Conservation (phyloP, 2,329 filamentous ascomycete genomes). For the Talaromyces funiculosus region DNA sequence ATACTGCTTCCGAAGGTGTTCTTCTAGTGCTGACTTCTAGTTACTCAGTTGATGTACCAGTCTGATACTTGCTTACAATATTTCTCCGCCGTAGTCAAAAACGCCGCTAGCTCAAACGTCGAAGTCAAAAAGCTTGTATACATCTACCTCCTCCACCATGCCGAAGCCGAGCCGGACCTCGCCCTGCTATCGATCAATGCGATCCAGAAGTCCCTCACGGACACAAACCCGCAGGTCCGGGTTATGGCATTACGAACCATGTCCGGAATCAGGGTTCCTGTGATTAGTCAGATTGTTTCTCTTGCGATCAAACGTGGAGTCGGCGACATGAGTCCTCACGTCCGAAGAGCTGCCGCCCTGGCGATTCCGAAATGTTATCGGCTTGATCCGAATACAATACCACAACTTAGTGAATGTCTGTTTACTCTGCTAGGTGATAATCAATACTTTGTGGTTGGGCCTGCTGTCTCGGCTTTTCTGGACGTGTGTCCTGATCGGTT, state of each 20-base stretch:
- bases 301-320: constrained; percentile 91
- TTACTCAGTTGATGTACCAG: constrained; percentile 81
- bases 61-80: constrained; percentile 82
- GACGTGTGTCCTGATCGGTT: constrained; percentile 83
- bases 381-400: constrained; percentile 77
- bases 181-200: constrained; percentile 96
- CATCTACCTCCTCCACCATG: constrained; percentile 95
- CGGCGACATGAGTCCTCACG: constrained; percentile 89
- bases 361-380: constrained; percentile 95
- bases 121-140: constrained; percentile 98
- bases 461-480: constrained; percentile 81
- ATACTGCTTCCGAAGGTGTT: neutral
- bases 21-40: neutral
- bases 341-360: constrained; percentile 85
- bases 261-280: constrained; percentile 93
- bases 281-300: constrained; percentile 96
- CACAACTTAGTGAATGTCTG: constrained; percentile 79
- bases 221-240: constrained; percentile 82
- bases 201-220: constrained; percentile 94
- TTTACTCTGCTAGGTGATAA: constrained; percentile 74
- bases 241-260: constrained; percentile 92
- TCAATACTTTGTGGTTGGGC: constrained; percentile 94
- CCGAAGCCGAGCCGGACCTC: constrained; percentile 91
- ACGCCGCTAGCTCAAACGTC: constrained; percentile 86
- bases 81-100: constrained; percentile 98